These are phyloP conservation scores for Nymphaea colorata DNA, from an alignment of 164 flowering plant species.

Conservation along the genomic window DNA sequence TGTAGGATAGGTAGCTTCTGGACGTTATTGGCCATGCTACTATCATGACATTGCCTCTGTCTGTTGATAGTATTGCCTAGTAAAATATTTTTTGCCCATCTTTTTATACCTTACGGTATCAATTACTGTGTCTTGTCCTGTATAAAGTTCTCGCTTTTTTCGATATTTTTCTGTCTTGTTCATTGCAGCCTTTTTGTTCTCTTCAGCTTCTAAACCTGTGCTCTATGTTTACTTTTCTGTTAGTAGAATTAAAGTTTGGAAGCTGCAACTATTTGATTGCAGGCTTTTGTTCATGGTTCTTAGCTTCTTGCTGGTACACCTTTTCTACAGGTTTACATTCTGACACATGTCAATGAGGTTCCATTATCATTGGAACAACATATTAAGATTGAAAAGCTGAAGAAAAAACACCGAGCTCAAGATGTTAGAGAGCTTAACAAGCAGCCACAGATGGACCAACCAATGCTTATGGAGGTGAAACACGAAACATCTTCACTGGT, in stretches of 20 bases:
- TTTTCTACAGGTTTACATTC: conserved; percentile 49
- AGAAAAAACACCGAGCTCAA: conserved; percentile 32
- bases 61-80: too few species aligned
- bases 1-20: too few species aligned
- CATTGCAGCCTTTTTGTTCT: neutral
- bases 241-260: neutral
- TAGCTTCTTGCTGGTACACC: neutral
- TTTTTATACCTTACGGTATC: too few species aligned
- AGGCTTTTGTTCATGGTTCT: neutral
- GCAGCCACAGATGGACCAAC: conserved; percentile 7
- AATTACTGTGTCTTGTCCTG: too few species aligned
- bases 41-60: too few species aligned
- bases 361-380: conserved; percentile 29
- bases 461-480: conserved; percentile 11
- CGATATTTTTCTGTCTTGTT: neutral
- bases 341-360: conserved; percentile 44
- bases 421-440: conserved; percentile 15
- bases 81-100: too few species aligned
- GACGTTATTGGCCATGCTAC: too few species aligned
- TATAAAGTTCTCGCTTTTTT: too few species aligned
- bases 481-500: conserved; percentile 8
- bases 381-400: conserved; percentile 24
- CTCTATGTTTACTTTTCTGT: neutral
- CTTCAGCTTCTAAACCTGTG: neutral
- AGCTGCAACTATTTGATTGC: neutral